These are phyloP conservation scores for Friedmanniomyces simplex DNA, from an alignment of 495 filamentous ascomycete species.

Conservation along the genomic window DNA sequence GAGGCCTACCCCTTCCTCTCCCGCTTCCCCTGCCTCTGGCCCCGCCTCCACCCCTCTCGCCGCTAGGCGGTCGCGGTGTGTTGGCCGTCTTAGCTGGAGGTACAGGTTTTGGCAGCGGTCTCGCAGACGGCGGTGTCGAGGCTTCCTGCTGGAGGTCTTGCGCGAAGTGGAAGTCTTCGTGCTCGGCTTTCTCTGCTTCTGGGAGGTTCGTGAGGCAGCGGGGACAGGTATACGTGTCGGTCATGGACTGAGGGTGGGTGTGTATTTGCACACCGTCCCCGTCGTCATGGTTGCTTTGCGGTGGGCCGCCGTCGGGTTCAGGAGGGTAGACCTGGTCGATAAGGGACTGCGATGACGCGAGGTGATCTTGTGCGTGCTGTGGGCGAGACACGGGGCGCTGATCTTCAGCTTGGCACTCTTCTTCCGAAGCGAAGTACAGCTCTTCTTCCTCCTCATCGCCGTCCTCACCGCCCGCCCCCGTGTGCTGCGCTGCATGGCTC, in stretches of 20 bases:
- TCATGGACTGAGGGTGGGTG: not conserved
- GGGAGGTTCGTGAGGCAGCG: constrained; percentile 53
- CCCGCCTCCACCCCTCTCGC: too few species aligned
- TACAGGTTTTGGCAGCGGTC: constrained; percentile 2
- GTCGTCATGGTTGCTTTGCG: not conserved
- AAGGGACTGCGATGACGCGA: not conserved
- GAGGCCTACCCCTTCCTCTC: constrained; percentile 16
- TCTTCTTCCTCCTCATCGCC: not conserved
- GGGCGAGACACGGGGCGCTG: not conserved
- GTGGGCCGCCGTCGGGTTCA: not conserved
- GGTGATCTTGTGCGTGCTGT: not conserved
- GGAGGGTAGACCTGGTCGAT: constrained; percentile 2
- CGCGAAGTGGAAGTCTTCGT: constrained; percentile 94
- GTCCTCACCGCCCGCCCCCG: not conserved
- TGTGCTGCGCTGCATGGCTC: not conserved
- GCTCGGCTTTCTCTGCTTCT: constrained; percentile 54
- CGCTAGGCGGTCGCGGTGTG: too few species aligned
- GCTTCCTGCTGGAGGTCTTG: constrained; percentile 62
- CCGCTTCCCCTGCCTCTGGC: too few species aligned
- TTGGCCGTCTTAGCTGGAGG: too few species aligned
- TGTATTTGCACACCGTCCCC: constrained; percentile 29
- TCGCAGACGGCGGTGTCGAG: not conserved
- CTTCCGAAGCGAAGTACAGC: not conserved
- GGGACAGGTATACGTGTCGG: constrained; percentile 47
- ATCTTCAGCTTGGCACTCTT: not conserved